A percentile compares a stretch with the other conserved stretches of the same genome.
Conservation (phyloP, 148 eudicot species). For the Amaranthus cruentus region DNA sequence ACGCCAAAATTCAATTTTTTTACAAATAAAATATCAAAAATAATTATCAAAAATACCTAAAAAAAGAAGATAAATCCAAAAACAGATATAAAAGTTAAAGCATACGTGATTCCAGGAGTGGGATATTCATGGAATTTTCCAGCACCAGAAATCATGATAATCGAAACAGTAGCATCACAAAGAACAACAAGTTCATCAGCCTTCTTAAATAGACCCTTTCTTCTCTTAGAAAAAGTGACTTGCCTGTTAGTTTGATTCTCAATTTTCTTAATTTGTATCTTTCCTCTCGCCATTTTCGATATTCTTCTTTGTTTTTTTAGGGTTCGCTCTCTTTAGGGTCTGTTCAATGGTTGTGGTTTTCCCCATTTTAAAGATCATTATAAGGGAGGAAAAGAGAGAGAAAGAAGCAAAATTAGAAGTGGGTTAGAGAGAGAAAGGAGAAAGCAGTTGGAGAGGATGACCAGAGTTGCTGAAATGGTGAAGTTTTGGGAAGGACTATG, state of each 20-base stretch:
- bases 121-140: slow-evolving; percentile 63
- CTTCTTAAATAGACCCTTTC: slow-evolving; percentile 84
- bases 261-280: slow-evolving; percentile 82
- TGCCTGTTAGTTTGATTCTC: slow-evolving; percentile 85
- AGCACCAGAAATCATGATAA: slow-evolving; percentile 75
- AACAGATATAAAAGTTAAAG: not conserved
- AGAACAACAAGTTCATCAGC: slow-evolving; percentile 78
- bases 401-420: not conserved
- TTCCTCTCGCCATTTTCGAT: slow-evolving; percentile 62
- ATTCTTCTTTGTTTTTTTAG: not conserved
- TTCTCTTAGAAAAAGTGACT: slow-evolving; percentile 82
- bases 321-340: slow-evolving; percentile 7
- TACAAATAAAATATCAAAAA: not conserved
- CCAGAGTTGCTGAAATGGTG: slow-evolving; percentile 24
- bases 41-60: not conserved
- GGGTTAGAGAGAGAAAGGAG: not conserved
- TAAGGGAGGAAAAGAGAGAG: not conserved
- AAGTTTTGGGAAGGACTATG: slow-evolving; percentile 6
- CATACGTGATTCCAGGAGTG: slow-evolving; percentile 55
- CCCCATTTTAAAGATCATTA: not conserved
- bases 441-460: slow-evolving; percentile 6
- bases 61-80: not conserved
- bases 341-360: not conserved
- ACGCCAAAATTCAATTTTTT: not conserved
- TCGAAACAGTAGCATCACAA: slow-evolving; percentile 79